Conservation (phyloP, 2,329 filamentous ascomycete species). For the Colletotrichum orchidophilum region DNA sequence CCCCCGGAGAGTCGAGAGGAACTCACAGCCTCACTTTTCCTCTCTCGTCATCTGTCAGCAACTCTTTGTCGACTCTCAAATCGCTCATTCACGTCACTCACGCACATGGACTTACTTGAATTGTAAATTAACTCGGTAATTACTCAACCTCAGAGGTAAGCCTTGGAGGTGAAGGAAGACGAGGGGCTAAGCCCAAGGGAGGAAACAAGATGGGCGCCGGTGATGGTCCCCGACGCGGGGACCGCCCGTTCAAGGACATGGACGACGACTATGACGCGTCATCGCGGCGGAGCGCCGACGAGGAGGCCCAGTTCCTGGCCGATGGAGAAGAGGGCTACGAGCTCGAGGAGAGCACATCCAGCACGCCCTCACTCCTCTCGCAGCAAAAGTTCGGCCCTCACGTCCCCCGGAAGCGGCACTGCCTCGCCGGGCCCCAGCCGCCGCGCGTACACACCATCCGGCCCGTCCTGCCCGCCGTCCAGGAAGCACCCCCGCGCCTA, state of each 20-base stretch:
- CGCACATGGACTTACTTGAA: neutral
- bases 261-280: conserved; percentile 8
- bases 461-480: conserved; percentile 17
- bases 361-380: conserved; percentile 10
- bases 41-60: neutral
- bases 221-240: conserved; percentile 7
- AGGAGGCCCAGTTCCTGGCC: conserved; percentile 17
- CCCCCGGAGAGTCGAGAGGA: neutral
- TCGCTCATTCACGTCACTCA: neutral
- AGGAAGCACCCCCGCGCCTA: conserved; percentile 17
- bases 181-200: neutral
- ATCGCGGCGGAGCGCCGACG: conserved; percentile 5
- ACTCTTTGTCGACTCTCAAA: neutral
- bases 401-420: conserved; percentile 14
- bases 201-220: neutral
- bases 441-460: conserved; percentile 16
- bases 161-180: neutral
- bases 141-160: neutral
- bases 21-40: neutral
- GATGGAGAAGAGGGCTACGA: conserved; percentile 24
- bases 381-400: conserved; percentile 24
- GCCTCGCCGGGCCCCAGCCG: conserved; percentile 22
- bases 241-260: conserved; percentile 27
- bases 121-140: neutral
- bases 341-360: conserved; percentile 22